Evolutionary conservation across 371 early-diverging fungal species (phyloP).

Genomic region (Actinomortierella wolfii): DNA sequence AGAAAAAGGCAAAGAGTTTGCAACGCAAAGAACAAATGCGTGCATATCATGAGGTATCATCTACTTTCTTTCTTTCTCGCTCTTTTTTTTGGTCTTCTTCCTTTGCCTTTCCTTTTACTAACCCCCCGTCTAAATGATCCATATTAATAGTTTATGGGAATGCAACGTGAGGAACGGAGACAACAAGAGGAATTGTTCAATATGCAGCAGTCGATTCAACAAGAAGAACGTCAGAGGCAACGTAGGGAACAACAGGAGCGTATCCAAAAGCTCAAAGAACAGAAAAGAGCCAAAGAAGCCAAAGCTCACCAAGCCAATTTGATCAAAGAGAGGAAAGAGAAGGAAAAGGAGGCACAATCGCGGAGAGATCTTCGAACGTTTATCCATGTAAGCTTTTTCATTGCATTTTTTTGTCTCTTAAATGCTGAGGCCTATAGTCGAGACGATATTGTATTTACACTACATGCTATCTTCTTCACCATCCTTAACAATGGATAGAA

Average conservation of each 20-base stretch:
- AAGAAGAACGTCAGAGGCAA: constrained; percentile 31
- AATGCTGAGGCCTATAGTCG: no score
- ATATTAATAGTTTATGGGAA: constrained; percentile 30
- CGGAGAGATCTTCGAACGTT: constrained; percentile 29
- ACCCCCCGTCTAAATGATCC: not conserved
- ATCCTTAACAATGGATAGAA: constrained; percentile 6
- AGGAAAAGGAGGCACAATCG: constrained; percentile 17
- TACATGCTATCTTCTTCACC: not conserved
- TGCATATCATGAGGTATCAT: constrained; percentile 54
- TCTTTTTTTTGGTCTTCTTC: not conserved
- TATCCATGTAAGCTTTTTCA: constrained; percentile 16
- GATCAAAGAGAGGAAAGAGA: constrained; percentile 16
- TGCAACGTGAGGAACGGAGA: constrained; percentile 37
- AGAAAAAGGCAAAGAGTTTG: constrained; percentile 57
- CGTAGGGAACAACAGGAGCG: constrained; percentile 29
- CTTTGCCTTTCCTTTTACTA: not conserved
- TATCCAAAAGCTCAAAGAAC: constrained; percentile 33
- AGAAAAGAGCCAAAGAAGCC: constrained; percentile 19
- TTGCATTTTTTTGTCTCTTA: no score
- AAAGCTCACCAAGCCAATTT: constrained; percentile 16
- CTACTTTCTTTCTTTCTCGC: not conserved
- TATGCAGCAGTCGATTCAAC: constrained; percentile 22
- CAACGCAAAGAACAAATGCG: constrained; percentile 60
- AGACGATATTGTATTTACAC: not conserved
- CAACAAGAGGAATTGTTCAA: constrained; percentile 42